phyloP scores from a whole-genome alignment of 352 stramenopile genomes.

The Phytopythium boreale region DNA sequence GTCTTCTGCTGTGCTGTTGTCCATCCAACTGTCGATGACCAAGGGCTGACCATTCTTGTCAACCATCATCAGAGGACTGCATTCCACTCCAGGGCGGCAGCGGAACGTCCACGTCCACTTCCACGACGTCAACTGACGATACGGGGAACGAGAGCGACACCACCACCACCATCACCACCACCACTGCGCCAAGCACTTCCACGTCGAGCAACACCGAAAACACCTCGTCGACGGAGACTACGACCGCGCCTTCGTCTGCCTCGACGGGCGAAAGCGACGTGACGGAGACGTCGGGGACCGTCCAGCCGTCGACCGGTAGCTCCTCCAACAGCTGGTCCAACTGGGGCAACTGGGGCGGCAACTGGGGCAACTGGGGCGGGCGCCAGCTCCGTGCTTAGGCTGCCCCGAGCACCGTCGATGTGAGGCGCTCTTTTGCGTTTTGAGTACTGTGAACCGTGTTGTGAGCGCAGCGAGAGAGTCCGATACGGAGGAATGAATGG shows the following conservation, averaged over 20 bases:
- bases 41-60: neutral
- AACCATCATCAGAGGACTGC: constrained; percentile 22
- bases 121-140: neutral
- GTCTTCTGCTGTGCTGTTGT: neutral
- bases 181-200: neutral
- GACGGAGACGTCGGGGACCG: neutral
- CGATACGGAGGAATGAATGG: neutral
- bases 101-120: neutral
- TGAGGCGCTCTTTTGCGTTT: no score
- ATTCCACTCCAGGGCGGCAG: constrained; percentile 20
- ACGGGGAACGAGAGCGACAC: neutral
- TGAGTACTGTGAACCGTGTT: neutral
- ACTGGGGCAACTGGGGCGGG: neutral
- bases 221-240: neutral
- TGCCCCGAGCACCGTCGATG: neutral
- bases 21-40: neutral
- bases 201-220: neutral
- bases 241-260: neutral
- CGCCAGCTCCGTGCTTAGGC: constrained; percentile 5
- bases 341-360: neutral
- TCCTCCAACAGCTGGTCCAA: constrained; percentile 2
- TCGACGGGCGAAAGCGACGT: neutral
- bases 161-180: neutral
- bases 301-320: constrained; percentile 3
- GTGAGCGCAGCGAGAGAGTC: neutral